phyloP scores from a whole-genome alignment of 768 basidiomycete species.

The Mycena galopus region DNA sequence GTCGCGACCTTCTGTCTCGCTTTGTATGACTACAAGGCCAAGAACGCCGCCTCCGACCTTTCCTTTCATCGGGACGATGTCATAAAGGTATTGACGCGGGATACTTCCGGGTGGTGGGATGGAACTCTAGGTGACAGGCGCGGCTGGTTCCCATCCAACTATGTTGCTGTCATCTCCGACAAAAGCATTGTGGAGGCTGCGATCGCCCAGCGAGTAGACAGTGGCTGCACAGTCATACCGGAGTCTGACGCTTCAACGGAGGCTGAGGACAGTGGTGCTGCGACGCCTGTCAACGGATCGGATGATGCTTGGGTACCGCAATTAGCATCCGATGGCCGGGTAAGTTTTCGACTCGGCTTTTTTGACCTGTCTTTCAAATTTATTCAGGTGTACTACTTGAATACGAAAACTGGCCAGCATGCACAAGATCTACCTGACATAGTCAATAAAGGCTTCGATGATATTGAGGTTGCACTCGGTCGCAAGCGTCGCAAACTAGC shows the following conservation, averaged over 20 bases:
- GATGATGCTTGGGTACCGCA: constrained; percentile 95
- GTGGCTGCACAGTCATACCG: too few relatives aligned
- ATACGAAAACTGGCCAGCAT: constrained; percentile 87
- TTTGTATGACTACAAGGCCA: constrained; percentile 90
- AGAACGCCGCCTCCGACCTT: constrained; percentile 89
- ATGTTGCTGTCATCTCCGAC: constrained; percentile 85
- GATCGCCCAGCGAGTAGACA: too few relatives aligned
- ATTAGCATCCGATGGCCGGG: constrained; percentile 86
- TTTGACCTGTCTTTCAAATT: background rate
- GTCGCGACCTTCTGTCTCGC: constrained; percentile 88
- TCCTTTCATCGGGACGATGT: constrained; percentile 90
- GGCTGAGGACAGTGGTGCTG: too few relatives aligned
- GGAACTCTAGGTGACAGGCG: constrained; percentile 90
- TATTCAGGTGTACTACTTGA: constrained; percentile 93
- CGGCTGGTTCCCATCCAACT: constrained; percentile 99
- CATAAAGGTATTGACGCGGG: constrained; percentile 92
- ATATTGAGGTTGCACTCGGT: constrained; percentile 64
- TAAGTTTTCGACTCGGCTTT: constrained; percentile 50
- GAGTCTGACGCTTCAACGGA: too few relatives aligned
- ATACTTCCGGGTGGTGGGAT: constrained; percentile 99
- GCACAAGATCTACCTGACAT: constrained; percentile 93
- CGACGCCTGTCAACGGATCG: too few relatives aligned
- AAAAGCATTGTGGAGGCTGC: constrained; percentile 89
- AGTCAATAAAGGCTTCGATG: too few relatives aligned
- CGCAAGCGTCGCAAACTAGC: constrained; percentile 62